A percentile compares a stretch with the other conserved stretches of the same genome.
Evolutionary conservation across 192 early-diverging fungal genomes (phyloP).

Genomic region (Entomortierella parvispora): DNA sequence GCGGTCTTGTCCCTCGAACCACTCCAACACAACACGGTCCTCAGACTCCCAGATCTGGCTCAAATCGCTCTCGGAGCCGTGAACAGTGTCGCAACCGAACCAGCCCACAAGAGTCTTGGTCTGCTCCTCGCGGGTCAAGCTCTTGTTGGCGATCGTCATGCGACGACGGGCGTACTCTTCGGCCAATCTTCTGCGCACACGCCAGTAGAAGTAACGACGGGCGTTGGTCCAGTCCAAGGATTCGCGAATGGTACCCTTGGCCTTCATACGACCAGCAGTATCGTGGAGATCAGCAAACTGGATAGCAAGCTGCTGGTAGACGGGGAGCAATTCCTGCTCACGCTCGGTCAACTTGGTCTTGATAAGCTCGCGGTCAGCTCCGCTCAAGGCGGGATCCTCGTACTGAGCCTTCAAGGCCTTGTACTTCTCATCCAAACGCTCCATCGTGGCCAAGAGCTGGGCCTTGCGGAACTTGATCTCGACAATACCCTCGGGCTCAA

Average conservation of each 20-base stretch:
- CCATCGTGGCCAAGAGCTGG: conserved; percentile 92
- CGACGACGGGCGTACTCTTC: conserved; percentile 81
- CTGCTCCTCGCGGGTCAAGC: conserved; percentile 64
- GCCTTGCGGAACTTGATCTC: conserved; percentile 98
- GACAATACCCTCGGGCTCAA: conserved; percentile 97
- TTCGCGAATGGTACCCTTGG: conserved; percentile 89
- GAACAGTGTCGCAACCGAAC: conserved; percentile 67
- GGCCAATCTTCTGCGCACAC: conserved; percentile 81
- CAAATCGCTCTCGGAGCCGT: conserved; percentile 32
- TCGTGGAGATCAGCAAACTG: conserved; percentile 99
- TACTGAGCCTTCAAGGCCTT: conserved; percentile 74
- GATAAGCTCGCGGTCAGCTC: conserved; percentile 71
- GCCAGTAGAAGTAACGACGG: conserved; percentile 93
- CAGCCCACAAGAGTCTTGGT: conserved; percentile 64
- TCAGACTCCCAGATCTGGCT: conserved; percentile 63
- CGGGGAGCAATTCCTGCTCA: conserved; percentile 87
- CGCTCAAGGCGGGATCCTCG: conserved; percentile 57
- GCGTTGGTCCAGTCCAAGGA: conserved; percentile 83
- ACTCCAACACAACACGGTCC: conserved; percentile 65
- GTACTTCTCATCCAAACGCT: conserved; percentile 88
- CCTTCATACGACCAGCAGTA: conserved; percentile 92
- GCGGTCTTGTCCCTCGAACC: conserved; percentile 65
- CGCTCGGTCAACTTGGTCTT: conserved; percentile 82
- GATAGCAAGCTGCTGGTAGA: conserved; percentile 93
- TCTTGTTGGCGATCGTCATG: conserved; percentile 59